These are phyloP conservation scores for Alternaria sp. DNA, from an alignment of 2,329 filamentous ascomycete species.

Conservation along the genomic window DNA sequence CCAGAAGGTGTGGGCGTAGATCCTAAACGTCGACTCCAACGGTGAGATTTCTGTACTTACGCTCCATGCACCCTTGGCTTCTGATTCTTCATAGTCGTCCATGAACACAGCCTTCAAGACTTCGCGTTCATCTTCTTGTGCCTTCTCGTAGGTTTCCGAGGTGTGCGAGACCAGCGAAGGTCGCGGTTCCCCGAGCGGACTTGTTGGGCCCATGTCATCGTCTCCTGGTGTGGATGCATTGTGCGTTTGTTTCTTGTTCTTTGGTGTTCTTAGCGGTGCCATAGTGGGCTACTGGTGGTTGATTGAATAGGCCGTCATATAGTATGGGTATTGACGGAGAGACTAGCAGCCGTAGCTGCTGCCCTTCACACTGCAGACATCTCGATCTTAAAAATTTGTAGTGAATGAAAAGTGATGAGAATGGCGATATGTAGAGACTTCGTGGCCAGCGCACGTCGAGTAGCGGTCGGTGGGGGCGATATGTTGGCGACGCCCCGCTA, in stretches of 20 bases:
- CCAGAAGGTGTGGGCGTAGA: neutral
- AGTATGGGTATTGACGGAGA: conserved; percentile 36
- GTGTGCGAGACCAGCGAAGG: conserved; percentile 44
- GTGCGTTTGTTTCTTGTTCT: conserved; percentile 46
- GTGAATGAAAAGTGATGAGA: conserved; percentile 21
- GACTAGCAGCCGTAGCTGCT: conserved; percentile 57
- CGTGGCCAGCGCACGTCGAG: conserved; percentile 33
- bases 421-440: conserved; percentile 29
- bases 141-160: conserved; percentile 74
- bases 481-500: conserved; percentile 31
- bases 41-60: conserved; percentile 53
- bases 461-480: conserved; percentile 29
- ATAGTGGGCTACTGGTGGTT: conserved; percentile 50
- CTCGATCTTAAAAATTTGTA: conserved; percentile 17
- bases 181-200: conserved; percentile 36
- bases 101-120: conserved; percentile 87
- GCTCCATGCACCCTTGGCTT: conserved; percentile 82
- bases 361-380: conserved; percentile 53
- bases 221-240: conserved; percentile 41
- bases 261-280: conserved; percentile 55
- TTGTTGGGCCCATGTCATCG: conserved; percentile 26
- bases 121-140: conserved; percentile 86
- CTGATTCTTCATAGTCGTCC: conserved; percentile 82
- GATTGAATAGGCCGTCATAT: conserved; percentile 42
- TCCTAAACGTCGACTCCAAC: neutral